Base-by-base conservation (phyloP, 495 filamentous ascomycete species). In the Aspergillus olivimuriae region DNA sequence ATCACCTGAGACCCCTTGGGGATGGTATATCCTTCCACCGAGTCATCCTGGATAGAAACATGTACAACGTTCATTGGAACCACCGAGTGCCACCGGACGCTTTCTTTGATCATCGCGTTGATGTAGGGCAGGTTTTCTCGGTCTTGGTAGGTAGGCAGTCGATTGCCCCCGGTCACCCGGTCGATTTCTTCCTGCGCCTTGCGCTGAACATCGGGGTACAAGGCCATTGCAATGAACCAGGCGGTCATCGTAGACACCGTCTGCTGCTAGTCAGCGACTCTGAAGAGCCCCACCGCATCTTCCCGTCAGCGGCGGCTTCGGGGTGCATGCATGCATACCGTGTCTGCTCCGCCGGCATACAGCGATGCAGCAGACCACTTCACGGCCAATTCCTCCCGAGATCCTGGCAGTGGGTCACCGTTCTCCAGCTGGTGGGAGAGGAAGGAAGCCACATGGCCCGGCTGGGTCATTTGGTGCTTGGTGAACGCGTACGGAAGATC, bases 311-410 rank as follows among this genome's bases (percentile, higher is more conserved):
- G 17, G 20, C 5, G 18, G 3, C 12, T 10, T 16, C 14, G 3
- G 26, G 24, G 7, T 12, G 9, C 8, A 3, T 16, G 15, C 5
- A 3, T 6, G 14, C 22, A 9, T 52, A 63, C 60, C 3, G 68
- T 82, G 46, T 82, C 80, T 15, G 75, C 72, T 4, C 78, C 80
- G 11, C 73, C 80, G 22, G 75, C 63, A 32, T 80, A 73, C 0
- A 82, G 54, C 0, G 70, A 68, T 26, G 66, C 68, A 1, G 77
- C 62, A 9, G 68, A 55, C 65, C 63, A 71, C 43, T 71, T 75
- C 12, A 61, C 61, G 10, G 56, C 43, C 0, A 43, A 18, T 20
- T 69, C 59, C 15, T 62, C 53, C 16, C 71, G 59, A 0, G 48
- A 18, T 0, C 46, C 52, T 4, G 51, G 37, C 1, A 19, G 6